Base-by-base conservation (phyloP, 129 eudicot species). In the Helichrysum umbraculigerum region DNA sequence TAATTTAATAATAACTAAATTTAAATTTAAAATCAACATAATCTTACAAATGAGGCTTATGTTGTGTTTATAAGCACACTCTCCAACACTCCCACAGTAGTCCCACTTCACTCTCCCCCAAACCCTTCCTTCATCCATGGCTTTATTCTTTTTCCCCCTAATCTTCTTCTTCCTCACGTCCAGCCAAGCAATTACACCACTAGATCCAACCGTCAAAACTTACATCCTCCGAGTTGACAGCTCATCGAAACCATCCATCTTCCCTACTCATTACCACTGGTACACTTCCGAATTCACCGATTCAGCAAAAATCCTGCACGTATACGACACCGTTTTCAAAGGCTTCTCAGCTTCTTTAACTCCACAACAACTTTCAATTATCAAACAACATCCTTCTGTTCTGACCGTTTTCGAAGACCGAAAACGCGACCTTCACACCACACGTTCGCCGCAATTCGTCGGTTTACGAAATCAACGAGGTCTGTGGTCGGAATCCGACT, bases 251-350 rank as follows among this genome's bases (percentile, higher is more conserved):
- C 98, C 98, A 7, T 79, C 96, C 52, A 79, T 92, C 60, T 92
- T 92, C 78, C 93, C 98, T 7, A 87, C 93, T 7, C 96, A 87
- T 63, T 83, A 77, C 85, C 93, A 92, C 84, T 92, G 98, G 98
- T 92, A 92, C 91, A 66, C 88, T 7, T 65, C 70, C 0, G 93
- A 86, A 76, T 81, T 92, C 87, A 81, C 90, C 4, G 82, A 86
- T 35, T 75, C 91, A 25, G 10, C 70, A 3, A 20, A 72, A 34
- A 86, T 92, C 81, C 91, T 92, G 69, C 98, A 92, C 68, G 79
- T 80, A 0, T 92, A 92, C 82, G 91, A 86, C 85, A 86, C 89
- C 82, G 98, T 92, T 30, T 92, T 92, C 81, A 84, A 69, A 7
- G 98, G 98, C 67, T 92, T 92, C 83, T 92, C 98, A 21, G 98